These are phyloP conservation scores for Ceratobasidium sp. DNA, from an alignment of 1,284 basidiomycete species.

Conservation along the genomic window DNA sequence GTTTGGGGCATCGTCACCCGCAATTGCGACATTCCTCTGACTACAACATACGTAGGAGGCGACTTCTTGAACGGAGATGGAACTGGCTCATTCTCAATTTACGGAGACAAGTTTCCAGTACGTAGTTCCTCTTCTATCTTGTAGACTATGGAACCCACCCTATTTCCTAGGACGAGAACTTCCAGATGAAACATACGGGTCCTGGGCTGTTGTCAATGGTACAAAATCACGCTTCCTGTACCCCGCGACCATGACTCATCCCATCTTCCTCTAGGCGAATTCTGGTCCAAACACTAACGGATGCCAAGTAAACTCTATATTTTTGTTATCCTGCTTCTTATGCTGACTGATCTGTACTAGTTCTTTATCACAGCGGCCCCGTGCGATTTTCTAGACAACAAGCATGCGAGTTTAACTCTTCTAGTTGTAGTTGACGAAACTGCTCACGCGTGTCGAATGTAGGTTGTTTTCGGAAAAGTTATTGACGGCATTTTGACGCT, in stretches of 20 bases:
- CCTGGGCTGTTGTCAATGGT: slow-evolving; percentile 91
- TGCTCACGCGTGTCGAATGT: background rate
- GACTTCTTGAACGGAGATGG: slow-evolving; percentile 93
- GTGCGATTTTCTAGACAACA: slow-evolving; percentile 94
- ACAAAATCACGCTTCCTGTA: slow-evolving; percentile 47
- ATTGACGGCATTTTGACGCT: slow-evolving; percentile 90
- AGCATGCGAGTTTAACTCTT: slow-evolving; percentile 67
- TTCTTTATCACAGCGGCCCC: slow-evolving; percentile 98
- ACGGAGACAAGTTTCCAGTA: slow-evolving; percentile 91
- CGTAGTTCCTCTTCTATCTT: slow-evolving; percentile 51
- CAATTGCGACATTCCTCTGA: background rate
- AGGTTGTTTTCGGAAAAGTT: slow-evolving; percentile 88
- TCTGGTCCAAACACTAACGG: slow-evolving; percentile 94
- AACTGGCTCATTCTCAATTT: slow-evolving; percentile 94
- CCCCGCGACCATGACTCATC: slow-evolving; percentile 31
- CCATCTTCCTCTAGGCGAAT: slow-evolving; percentile 74
- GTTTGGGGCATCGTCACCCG: slow-evolving; percentile 56
- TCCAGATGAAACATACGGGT: slow-evolving; percentile 87
- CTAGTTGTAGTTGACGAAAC: no score
- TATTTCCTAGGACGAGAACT: slow-evolving; percentile 88
- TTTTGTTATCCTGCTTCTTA: background rate
- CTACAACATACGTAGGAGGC: slow-evolving; percentile 67
- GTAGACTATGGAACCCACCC: background rate
- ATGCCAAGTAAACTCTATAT: slow-evolving; percentile 73
- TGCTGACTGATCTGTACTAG: slow-evolving; percentile 59